Conservation (phyloP, 2,329 filamentous ascomycete species). For the Ceratocystis cacaofunesta region DNA sequence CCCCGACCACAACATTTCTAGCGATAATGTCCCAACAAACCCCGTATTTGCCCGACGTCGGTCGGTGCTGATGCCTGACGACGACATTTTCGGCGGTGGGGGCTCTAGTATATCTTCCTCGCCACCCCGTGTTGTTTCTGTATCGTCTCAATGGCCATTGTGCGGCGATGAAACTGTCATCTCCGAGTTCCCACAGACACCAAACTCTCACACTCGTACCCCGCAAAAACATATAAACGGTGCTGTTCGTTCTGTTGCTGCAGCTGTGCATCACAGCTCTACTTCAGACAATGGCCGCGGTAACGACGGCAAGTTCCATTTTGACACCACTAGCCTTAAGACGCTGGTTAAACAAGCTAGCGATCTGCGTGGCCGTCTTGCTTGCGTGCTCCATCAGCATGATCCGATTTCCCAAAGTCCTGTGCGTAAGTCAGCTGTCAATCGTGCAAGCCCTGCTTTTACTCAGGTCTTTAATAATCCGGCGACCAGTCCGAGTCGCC, state of each 20-base stretch:
- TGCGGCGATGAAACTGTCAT: constrained; percentile 9
- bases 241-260: constrained; percentile 47
- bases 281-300: constrained; percentile 25
- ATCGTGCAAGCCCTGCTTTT: constrained; percentile 42
- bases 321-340: constrained; percentile 54
- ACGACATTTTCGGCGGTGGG: constrained; percentile 46
- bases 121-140: neutral
- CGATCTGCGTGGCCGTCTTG: constrained; percentile 42
- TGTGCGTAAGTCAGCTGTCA: constrained; percentile 32
- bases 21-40: neutral
- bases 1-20: constrained; percentile 1
- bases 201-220: constrained; percentile 15
- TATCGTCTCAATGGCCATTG: constrained; percentile 13
- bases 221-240: constrained; percentile 29
- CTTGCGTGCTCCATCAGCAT: constrained; percentile 43
- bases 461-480: constrained; percentile 52
- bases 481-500: constrained; percentile 20
- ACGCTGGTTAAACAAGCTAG: constrained; percentile 49
- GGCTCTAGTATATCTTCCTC: constrained; percentile 9
- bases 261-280: constrained; percentile 45
- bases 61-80: constrained; percentile 50
- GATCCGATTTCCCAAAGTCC: constrained; percentile 35
- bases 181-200: constrained; percentile 26
- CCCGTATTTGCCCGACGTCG: constrained; percentile 29
- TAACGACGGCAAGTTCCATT: constrained; percentile 41